Conservation (phyloP, 345 rosid species). For the Excoecaria cochinchinensis region DNA sequence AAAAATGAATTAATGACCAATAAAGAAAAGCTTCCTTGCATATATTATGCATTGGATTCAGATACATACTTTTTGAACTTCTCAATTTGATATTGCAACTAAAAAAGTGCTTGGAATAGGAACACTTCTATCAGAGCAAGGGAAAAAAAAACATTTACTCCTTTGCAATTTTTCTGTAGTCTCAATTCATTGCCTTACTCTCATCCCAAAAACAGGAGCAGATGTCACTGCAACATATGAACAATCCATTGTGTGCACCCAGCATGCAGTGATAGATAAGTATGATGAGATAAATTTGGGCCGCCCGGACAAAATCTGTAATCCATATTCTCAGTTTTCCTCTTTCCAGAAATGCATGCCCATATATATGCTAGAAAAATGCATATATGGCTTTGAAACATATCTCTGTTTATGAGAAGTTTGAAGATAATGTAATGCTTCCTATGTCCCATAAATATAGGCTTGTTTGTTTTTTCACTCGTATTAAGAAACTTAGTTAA, state of each 20-base stretch:
- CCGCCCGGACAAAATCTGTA: background rate
- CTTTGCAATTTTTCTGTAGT: background rate
- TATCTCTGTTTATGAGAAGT: background rate
- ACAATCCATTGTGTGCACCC: background rate
- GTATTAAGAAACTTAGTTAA: too few relatives aligned
- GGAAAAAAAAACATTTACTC: background rate
- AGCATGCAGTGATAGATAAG: background rate
- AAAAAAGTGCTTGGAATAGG: background rate
- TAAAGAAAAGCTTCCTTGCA: background rate
- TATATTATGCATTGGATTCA: background rate
- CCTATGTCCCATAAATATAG: too few relatives aligned
- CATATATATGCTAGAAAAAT: background rate
- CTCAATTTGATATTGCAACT: background rate
- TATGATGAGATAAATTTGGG: background rate
- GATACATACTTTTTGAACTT: background rate
- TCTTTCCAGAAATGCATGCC: background rate
- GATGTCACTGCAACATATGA: background rate
- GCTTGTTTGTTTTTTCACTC: too few relatives aligned
- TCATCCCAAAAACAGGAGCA: background rate
- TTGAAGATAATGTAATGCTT: background rate
- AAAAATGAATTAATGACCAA: background rate
- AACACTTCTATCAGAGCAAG: background rate
- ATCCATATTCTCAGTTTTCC: background rate
- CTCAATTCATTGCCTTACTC: background rate
- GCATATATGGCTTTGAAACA: background rate